Percentiles rank a stretch among this genome's conserved stretches.
Evolutionary conservation across 2,329 filamentous ascomycete genomes (phyloP).

Genomic region (Cytospora paraplurivora): DNA sequence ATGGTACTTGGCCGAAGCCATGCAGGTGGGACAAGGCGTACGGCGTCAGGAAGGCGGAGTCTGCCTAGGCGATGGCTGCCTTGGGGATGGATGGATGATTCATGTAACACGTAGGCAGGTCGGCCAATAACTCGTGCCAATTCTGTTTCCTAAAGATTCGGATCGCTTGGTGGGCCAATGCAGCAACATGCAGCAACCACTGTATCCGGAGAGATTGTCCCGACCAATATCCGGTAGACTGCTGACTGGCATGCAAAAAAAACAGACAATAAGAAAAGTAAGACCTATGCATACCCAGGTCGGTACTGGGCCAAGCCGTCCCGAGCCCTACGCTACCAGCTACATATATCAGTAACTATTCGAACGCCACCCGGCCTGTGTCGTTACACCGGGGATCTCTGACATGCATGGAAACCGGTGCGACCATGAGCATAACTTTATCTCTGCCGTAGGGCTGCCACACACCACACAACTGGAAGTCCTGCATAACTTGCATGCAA

Average conservation of each 20-base stretch:
- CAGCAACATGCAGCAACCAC: no score
- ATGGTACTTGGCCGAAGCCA: no score
- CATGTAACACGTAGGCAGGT: no score
- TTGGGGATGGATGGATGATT: no score
- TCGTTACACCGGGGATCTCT: constrained; percentile 18
- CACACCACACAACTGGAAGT: not conserved
- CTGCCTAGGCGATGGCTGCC: no score
- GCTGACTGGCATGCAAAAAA: constrained; percentile 1
- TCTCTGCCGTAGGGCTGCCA: constrained; percentile 20
- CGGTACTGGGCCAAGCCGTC: constrained; percentile 11
- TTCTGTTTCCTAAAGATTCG: no score
- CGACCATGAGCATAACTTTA: constrained; percentile 15
- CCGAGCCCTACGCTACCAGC: constrained; percentile 18
- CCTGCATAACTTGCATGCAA: not conserved
- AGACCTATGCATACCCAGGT: not conserved
- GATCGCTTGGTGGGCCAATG: no score
- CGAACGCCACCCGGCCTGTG: constrained; percentile 9
- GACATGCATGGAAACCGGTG: constrained; percentile 19
- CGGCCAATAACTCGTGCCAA: no score
- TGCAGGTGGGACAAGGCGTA: no score
- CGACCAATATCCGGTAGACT: not conserved
- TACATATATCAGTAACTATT: not conserved
- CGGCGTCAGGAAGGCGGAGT: no score
- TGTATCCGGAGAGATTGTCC: no score
- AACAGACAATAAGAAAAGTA: no score